Conservation (phyloP, 2,329 filamentous ascomycete species). For the Colletotrichum incanum region DNA sequence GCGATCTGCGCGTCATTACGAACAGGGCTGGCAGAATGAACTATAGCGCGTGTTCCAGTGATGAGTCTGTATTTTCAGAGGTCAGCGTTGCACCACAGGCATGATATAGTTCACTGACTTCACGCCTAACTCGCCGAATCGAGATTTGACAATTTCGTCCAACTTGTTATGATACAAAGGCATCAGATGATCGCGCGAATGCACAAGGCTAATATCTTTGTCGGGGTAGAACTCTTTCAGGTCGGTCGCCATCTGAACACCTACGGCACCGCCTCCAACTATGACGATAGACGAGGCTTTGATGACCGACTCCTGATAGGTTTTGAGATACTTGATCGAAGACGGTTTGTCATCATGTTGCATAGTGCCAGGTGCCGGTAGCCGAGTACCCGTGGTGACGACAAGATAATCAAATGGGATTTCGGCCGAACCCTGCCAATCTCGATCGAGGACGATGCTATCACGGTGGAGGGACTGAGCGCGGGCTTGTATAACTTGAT, state of each 20-base stretch:
- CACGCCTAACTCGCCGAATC: conserved; percentile 15
- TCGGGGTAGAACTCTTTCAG: conserved; percentile 62
- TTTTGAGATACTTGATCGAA: conserved; percentile 50
- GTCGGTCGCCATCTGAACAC: conserved; percentile 65
- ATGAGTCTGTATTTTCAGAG: not conserved
- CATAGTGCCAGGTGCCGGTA: conserved; percentile 26
- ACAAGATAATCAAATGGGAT: conserved; percentile 24
- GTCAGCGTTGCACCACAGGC: not conserved
- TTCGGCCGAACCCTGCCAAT: conserved; percentile 27
- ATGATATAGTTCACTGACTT: not conserved
- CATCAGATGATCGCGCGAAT: conserved; percentile 61
- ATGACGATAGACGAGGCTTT: conserved; percentile 49
- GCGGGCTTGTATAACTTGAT: conserved; percentile 29
- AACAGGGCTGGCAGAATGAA: not conserved
- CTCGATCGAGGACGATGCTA: conserved; percentile 20
- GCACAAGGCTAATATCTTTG: conserved; percentile 63
- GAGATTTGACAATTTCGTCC: conserved; percentile 24
- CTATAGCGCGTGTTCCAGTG: conserved; percentile 12
- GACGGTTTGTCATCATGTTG: conserved; percentile 18
- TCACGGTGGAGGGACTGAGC: conserved; percentile 1
- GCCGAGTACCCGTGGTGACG: conserved; percentile 19
- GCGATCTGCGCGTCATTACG: not conserved
- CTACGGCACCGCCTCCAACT: conserved; percentile 64
- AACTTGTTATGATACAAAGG: conserved; percentile 33
- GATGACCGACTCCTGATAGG: conserved; percentile 49